Percentiles rank a stretch among this genome's conserved stretches.
phyloP scores from a whole-genome alignment of 1,284 basidiomycete species.

The Clitocybe nebularis region DNA sequence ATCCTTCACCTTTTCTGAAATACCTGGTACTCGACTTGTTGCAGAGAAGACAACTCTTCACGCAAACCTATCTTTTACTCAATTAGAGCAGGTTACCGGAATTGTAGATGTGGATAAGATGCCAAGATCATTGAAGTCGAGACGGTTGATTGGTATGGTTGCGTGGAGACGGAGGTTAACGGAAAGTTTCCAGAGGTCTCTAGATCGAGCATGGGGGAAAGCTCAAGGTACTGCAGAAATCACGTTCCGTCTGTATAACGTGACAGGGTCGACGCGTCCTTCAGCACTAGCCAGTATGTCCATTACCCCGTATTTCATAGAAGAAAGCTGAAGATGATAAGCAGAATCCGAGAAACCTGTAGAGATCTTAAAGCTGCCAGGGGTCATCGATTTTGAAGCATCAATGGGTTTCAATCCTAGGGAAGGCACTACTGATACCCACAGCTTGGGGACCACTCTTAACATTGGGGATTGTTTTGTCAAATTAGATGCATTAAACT shows the following conservation, averaged over 20 bases:
- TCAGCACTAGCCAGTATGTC: too few species aligned
- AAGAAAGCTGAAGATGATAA: too few species aligned
- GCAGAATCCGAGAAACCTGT: constrained; percentile 19
- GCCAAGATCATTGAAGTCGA: constrained; percentile 23
- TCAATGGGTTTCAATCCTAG: constrained; percentile 58
- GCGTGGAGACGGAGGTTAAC: constrained; percentile 59
- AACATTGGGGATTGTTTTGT: constrained; percentile 44
- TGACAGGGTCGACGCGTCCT: constrained; percentile 38
- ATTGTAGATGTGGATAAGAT: constrained; percentile 20
- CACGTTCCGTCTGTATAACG: constrained; percentile 44
- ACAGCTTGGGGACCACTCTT: constrained; percentile 48
- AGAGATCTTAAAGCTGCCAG: constrained; percentile 42
- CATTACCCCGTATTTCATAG: too few species aligned
- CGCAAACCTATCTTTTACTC: constrained; percentile 50
- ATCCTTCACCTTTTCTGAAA: constrained; percentile 43
- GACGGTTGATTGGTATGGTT: constrained; percentile 43
- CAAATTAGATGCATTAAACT: constrained; percentile 43
- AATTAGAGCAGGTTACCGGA: constrained; percentile 34
- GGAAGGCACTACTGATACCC: constrained; percentile 47
- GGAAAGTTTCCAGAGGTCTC: constrained; percentile 56
- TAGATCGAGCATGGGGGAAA: constrained; percentile 64
- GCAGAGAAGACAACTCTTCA: constrained; percentile 50
- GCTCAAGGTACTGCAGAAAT: constrained; percentile 53
- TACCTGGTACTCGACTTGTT: constrained; percentile 47
- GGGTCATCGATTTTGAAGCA: constrained; percentile 39